phyloP scores from a whole-genome alignment of 1,284 basidiomycete genomes.

The Psilocybe mexicana region DNA sequence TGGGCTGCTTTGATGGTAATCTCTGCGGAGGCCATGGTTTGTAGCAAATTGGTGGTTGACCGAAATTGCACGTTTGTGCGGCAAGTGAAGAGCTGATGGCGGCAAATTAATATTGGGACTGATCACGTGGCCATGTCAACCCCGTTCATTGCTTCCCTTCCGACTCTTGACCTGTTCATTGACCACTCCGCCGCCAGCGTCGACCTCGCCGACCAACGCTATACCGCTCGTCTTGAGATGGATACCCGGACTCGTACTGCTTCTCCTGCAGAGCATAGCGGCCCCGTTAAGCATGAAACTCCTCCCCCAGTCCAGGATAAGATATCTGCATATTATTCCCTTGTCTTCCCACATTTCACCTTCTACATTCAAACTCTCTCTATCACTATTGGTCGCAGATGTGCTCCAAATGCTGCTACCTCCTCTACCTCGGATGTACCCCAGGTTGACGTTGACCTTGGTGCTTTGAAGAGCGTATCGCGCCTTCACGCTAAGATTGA shows the following conservation, averaged over 20 bases:
- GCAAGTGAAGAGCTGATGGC: background rate
- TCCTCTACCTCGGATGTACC: conserved; percentile 60
- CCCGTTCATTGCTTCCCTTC: conserved; percentile 17
- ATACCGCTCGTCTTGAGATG: conserved; percentile 30
- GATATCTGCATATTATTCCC: conserved; percentile 91
- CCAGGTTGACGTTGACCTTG: conserved; percentile 93
- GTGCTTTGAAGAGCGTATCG: conserved; percentile 95
- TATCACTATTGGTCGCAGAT: conserved; percentile 77
- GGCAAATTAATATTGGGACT: background rate
- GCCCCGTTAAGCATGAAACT: conserved; percentile 35
- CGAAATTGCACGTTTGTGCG: conserved; percentile 10
- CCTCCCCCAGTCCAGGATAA: conserved; percentile 53
- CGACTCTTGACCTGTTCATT: conserved; percentile 14
- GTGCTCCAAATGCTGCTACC: conserved; percentile 56
- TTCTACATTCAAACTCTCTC: conserved; percentile 85
- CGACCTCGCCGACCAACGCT: conserved; percentile 25
- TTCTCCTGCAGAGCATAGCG: conserved; percentile 33
- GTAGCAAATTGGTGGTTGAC: background rate
- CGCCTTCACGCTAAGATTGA: conserved; percentile 95
- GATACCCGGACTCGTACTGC: conserved; percentile 41
- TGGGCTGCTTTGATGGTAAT: conserved; percentile 42
- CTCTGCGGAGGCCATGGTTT: conserved; percentile 27
- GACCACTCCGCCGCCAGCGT: conserved; percentile 28
- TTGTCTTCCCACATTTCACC: conserved; percentile 89
- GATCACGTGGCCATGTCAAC: conserved; percentile 25